Percentiles rank a stretch among this genome's conserved stretches.
Conservation (phyloP, 257 asterid species). For the Nicotiana otophora region DNA sequence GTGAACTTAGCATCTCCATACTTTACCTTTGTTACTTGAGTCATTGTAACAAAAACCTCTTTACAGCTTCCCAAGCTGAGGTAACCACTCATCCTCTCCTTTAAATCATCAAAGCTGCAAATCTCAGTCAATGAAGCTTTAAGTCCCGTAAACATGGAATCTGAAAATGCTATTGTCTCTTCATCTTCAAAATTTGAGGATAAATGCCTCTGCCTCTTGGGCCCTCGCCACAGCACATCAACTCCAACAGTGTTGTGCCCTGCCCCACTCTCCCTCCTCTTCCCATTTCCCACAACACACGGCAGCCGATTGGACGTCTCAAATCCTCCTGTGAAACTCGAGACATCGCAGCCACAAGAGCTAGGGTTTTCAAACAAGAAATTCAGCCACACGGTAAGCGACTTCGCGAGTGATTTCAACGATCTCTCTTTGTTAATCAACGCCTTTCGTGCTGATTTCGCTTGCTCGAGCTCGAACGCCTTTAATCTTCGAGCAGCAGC, state of each 20-base stretch:
- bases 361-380: conserved; percentile 72
- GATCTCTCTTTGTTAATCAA: conserved; percentile 64
- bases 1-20: not conserved
- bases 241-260: conserved; percentile 47
- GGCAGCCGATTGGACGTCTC: conserved; percentile 26
- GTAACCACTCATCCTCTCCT: conserved; percentile 79
- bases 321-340: conserved; percentile 48
- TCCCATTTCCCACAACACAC: conserved; percentile 42
- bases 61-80: conserved; percentile 63
- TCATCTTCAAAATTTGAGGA: conserved; percentile 38
- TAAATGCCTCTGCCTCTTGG: conserved; percentile 72
- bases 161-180: conserved; percentile 25
- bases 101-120: conserved; percentile 87
- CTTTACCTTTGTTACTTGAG: conserved; percentile 73
- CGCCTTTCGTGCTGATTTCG: conserved; percentile 72
- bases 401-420: conserved; percentile 57
- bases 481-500: conserved; percentile 62
- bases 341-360: conserved; percentile 74
- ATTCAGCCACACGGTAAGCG: conserved; percentile 89
- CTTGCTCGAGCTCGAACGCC: conserved; percentile 78
- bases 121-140: conserved; percentile 63
- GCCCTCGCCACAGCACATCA: conserved; percentile 80
- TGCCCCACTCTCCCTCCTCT: conserved; percentile 51
- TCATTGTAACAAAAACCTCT: conserved; percentile 65
- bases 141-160: conserved; percentile 42